Evolutionary conservation across 257 asterid genomes (phyloP).

Genomic region (Petunia secreta): DNA sequence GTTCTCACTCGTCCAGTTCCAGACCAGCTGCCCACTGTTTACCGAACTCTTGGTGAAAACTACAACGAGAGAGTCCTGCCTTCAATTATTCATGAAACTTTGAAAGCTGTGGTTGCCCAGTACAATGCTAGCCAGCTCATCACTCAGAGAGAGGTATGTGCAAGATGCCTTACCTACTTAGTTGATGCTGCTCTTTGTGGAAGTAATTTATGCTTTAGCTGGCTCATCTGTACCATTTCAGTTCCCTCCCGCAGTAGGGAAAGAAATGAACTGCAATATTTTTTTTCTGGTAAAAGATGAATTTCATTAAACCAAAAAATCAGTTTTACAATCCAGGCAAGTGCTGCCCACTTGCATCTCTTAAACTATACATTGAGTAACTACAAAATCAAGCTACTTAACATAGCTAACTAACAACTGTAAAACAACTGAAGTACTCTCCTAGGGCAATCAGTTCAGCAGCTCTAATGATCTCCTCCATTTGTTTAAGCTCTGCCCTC

Average conservation of each 20-base stretch:
- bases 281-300: too few species aligned
- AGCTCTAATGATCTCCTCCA: too few species aligned
- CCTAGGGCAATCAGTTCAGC: too few species aligned
- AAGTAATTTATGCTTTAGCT: constrained; percentile 15
- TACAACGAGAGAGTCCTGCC: constrained; percentile 89
- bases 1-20: constrained; percentile 90
- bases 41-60: constrained; percentile 83
- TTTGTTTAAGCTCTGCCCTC: too few species aligned
- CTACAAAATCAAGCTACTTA: too few species aligned
- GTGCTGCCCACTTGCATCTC: too few species aligned
- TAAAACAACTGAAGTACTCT: too few species aligned
- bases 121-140: constrained; percentile 94
- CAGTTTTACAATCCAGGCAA: too few species aligned
- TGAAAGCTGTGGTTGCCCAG: constrained; percentile 92
- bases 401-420: too few species aligned
- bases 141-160: constrained; percentile 89
- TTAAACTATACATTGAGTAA: too few species aligned
- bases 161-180: constrained; percentile 11
- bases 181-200: background rate
- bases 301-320: too few species aligned
- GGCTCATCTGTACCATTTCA: background rate
- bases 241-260: background rate
- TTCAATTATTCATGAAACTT: constrained; percentile 86
- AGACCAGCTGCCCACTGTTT: constrained; percentile 82
- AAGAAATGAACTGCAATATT: background rate